A percentile compares a stretch with the other conserved stretches of the same genome.
These are phyloP conservation scores for Eudorina sp. DNA, from an alignment of 139 green algal species.

Conservation along the genomic window DNA sequence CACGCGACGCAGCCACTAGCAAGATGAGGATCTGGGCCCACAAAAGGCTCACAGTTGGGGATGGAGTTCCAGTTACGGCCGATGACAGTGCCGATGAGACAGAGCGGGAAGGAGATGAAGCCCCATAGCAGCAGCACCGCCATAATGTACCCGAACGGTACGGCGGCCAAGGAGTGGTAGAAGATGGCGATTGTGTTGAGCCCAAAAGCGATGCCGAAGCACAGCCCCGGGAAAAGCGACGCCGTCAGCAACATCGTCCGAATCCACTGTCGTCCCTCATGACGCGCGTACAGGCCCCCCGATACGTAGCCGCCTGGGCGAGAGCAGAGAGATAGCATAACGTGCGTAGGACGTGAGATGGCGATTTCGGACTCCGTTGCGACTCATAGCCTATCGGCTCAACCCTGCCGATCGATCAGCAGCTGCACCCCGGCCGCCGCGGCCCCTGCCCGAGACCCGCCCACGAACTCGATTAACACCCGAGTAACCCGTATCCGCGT, in stretches of 20 bases:
- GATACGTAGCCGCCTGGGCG: slow-evolving; percentile 76
- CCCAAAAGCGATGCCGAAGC: slow-evolving; percentile 90
- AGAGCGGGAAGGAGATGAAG: slow-evolving; percentile 95
- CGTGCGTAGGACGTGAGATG: too few species aligned
- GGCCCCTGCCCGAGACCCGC: too few species aligned
- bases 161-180: slow-evolving; percentile 91
- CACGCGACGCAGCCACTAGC: too few species aligned
- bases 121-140: slow-evolving; percentile 92
- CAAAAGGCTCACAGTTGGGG: slow-evolving; percentile 73
- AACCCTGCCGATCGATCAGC: too few species aligned
- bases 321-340: too few species aligned
- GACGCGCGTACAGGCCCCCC: slow-evolving; percentile 88
- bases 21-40: too few species aligned
- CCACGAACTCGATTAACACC: too few species aligned
- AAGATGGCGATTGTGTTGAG: slow-evolving; percentile 97
- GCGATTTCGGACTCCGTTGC: too few species aligned
- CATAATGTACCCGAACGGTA: slow-evolving; percentile 93
- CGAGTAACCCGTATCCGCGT: not conserved
- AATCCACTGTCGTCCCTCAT: slow-evolving; percentile 94
- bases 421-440: too few species aligned
- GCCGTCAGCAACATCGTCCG: slow-evolving; percentile 93
- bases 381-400: too few species aligned
- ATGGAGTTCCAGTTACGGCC: slow-evolving; percentile 66
- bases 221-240: slow-evolving; percentile 71
- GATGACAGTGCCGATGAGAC: slow-evolving; percentile 77